Conservation (phyloP, 176 grass and related monocot genomes). For the Lolium rigidum region DNA sequence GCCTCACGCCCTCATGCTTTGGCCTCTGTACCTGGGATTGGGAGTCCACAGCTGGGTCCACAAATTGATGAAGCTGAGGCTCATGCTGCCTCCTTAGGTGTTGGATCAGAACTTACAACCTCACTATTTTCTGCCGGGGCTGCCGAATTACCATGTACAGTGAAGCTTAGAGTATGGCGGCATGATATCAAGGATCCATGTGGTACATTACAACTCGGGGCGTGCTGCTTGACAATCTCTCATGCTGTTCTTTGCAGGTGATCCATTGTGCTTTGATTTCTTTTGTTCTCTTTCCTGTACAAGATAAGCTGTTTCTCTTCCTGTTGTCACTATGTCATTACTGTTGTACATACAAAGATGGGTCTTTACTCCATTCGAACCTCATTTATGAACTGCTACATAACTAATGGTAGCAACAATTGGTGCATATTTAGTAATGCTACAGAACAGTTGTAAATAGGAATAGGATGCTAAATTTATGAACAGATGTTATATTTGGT, state of each 20-base stretch:
- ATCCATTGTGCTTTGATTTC: conserved; percentile 31
- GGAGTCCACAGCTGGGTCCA: conserved; percentile 49
- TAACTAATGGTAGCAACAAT: neutral
- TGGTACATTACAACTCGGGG: conserved; percentile 49
- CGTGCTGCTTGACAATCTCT: conserved; percentile 78
- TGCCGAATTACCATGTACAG: conserved; percentile 96
- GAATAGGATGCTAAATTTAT: neutral
- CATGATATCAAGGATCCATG: conserved; percentile 76
- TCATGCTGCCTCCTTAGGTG: conserved; percentile 60
- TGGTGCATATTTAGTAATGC: neutral
- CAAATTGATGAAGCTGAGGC: conserved; percentile 73
- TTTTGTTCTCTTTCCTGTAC: conserved; percentile 27
- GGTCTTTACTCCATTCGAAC: conserved; percentile 6
- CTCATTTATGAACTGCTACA: conserved; percentile 27
- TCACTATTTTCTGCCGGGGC: conserved; percentile 65
- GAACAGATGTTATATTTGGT: neutral
- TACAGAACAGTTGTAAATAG: conserved; percentile 32
- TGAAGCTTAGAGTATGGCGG: conserved; percentile 97
- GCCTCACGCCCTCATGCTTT: conserved; percentile 41
- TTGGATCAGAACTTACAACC: conserved; percentile 70
- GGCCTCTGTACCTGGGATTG: conserved; percentile 55
- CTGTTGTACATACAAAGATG: conserved; percentile 24
- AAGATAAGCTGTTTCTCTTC: conserved; percentile 18
- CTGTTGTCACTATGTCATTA: conserved; percentile 1
- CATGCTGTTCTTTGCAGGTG: conserved; percentile 99